Evolutionary conservation across 768 basidiomycete species (phyloP).

Genomic region (Amyloporia xantha): DNA sequence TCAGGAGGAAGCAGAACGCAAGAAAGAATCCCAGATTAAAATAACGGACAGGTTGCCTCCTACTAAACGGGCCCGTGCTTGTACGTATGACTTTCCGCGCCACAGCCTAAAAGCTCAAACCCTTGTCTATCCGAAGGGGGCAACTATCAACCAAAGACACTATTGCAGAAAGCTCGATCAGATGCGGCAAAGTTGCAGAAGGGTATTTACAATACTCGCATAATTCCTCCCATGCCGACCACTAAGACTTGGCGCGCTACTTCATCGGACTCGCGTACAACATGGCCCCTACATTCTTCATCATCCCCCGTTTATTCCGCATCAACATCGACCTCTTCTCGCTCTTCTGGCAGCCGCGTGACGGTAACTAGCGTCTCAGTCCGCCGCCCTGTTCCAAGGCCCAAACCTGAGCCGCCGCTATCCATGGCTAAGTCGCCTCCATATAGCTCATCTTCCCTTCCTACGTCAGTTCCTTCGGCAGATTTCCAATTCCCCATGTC

Average conservation of each 20-base stretch:
- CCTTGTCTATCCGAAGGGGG: conserved; percentile 30
- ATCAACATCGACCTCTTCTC: conserved; percentile 15
- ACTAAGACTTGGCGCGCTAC: conserved; percentile 24
- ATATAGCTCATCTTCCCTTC: too few species aligned
- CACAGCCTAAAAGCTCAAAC: conserved; percentile 1
- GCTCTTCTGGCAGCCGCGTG: conserved; percentile 32
- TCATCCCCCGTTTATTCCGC: too few species aligned
- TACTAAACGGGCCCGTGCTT: conserved; percentile 53
- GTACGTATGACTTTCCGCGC: conserved; percentile 32
- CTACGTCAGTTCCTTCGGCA: too few species aligned
- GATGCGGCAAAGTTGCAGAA: conserved; percentile 66
- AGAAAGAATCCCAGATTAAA: conserved; percentile 73
- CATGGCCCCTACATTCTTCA: conserved; percentile 3
- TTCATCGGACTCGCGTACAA: conserved; percentile 19
- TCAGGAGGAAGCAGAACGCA: conserved; percentile 64
- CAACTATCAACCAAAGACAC: conserved; percentile 46
- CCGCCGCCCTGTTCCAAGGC: conserved; percentile 23
- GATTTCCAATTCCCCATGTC: too few species aligned
- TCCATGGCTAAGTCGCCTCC: too few species aligned
- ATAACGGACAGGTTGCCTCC: conserved; percentile 64
- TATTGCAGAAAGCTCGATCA: conserved; percentile 71
- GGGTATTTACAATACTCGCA: conserved; percentile 47
- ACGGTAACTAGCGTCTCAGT: conserved; percentile 45
- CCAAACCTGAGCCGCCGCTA: not conserved
- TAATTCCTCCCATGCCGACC: conserved; percentile 44